Evolutionary conservation across 148 eudicot species (phyloP), one percentile per base, ranked within the genome.

Genomic region (Diospyros lotus): DNA sequence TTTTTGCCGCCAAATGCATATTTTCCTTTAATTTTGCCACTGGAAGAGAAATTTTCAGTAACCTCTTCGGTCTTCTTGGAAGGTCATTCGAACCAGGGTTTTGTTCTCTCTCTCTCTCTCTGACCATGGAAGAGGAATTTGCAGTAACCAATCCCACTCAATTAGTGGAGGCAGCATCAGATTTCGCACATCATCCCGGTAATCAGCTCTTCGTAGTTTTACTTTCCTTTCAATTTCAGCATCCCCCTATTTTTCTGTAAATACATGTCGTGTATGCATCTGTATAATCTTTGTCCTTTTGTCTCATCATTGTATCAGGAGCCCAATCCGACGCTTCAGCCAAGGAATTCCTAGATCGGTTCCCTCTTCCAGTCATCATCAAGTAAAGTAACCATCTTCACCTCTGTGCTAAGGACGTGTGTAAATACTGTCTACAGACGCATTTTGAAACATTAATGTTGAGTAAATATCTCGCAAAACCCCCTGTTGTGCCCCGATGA

Each of bases 301-400:
- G 41, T 52, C 68, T 79, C 53, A 13, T 65, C 71, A 28, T 28
- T 0, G 6, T 55, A 50, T 68, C 86, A 94, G 95, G 90, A 63
- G 51, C 66, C 72, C 84, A 74, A 14, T 84, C 86, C 54, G 97
- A 94, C 63, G 79, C 77, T 50, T 81, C 97, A 14, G 81, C 84
- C 0, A 86, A 84, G 66, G 90, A 87, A 1, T 91, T 94, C 76
- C 93, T 94, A 17, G 64, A 72, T 68, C 91, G 88, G 39, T 91
- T 87, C 66, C 97, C 98, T 42, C 95, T 94, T 51, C 95, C 93
- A 6, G 86, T 86, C 66, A 85, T 94, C 80, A 87, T 94, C 54
- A 83, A 78, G 98, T 91, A 80, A 75, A 5, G n/a, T 28, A 45
- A 48, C 6, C 45, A 17, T 9, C 38, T 18, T 38, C 63, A 8